phyloP scores from a whole-genome alignment of 331 rosid species.

The Dryas integrifolia region DNA sequence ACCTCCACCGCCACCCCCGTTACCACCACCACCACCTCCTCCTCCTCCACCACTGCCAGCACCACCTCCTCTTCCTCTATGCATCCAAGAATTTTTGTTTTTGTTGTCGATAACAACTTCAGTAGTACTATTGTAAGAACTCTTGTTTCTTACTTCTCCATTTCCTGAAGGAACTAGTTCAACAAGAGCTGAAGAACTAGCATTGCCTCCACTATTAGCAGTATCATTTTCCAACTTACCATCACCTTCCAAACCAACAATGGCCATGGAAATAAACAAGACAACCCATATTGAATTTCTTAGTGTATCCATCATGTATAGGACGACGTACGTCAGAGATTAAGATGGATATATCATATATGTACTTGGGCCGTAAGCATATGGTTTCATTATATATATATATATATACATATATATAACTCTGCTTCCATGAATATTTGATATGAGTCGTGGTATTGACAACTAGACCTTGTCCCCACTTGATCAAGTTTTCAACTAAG shows the following conservation, averaged over 20 bases:
- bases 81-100: conserved; percentile 16
- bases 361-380: neutral
- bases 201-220: conserved; percentile 26
- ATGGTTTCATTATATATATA: no score
- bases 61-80: conserved; percentile 7
- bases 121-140: conserved; percentile 13
- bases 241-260: conserved; percentile 36
- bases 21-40: neutral
- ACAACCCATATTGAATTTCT: conserved; percentile 24
- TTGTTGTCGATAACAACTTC: conserved; percentile 37
- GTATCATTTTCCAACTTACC: conserved; percentile 26
- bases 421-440: no score
- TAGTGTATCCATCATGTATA: conserved; percentile 28
- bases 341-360: neutral
- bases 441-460: conserved; percentile 10
- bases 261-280: conserved; percentile 31
- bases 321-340: neutral
- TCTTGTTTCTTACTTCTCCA: conserved; percentile 21
- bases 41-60: neutral
- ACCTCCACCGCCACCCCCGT: neutral
- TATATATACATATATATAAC: neutral
- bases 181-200: conserved; percentile 23
- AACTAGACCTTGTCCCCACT: conserved; percentile 5
- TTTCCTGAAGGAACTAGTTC: conserved; percentile 24
- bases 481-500: neutral